Evolutionary conservation across 2,329 filamentous ascomycete genomes (phyloP).

Genomic region (Furcasterigmium furcatum): DNA sequence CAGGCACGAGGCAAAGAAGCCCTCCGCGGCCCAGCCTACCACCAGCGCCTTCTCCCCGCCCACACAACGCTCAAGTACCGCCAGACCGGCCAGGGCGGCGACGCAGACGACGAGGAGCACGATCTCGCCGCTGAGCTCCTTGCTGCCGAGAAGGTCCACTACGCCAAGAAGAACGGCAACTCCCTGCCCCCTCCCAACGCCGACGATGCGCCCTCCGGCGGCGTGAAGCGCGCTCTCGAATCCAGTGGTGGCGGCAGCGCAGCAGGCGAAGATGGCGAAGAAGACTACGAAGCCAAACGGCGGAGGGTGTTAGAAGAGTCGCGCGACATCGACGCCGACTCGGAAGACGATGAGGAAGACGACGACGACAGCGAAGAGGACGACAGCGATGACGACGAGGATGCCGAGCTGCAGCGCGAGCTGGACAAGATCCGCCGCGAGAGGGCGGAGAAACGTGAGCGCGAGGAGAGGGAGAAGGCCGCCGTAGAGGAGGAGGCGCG

Average conservation of each 20-base stretch:
- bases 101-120: slow-evolving; percentile 64
- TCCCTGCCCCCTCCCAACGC: slow-evolving; percentile 37
- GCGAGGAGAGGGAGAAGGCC: slow-evolving; percentile 47
- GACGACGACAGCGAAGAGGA: slow-evolving; percentile 49
- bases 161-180: slow-evolving; percentile 75
- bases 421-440: slow-evolving; percentile 91
- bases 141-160: slow-evolving; percentile 82
- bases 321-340: slow-evolving; percentile 79
- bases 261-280: slow-evolving; percentile 40
- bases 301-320: slow-evolving; percentile 85
- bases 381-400: slow-evolving; percentile 75
- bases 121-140: slow-evolving; percentile 90
- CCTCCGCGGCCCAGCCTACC: slow-evolving; percentile 88
- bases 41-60: slow-evolving; percentile 90
- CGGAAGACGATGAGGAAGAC: slow-evolving; percentile 58
- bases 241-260: slow-evolving; percentile 23
- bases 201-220: slow-evolving; percentile 37
- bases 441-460: slow-evolving; percentile 73
- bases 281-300: slow-evolving; percentile 78
- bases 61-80: slow-evolving; percentile 90
- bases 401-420: slow-evolving; percentile 86
- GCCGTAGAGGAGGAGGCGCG: slow-evolving; percentile 78
- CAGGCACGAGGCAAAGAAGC: slow-evolving; percentile 95
- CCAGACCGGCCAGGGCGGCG: slow-evolving; percentile 83
- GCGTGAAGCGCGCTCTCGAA: slow-evolving; percentile 64